Evolutionary conservation across 148 eudicot species (phyloP), one percentile per base, ranked within the genome.

Genomic region (Silene conica): DNA sequence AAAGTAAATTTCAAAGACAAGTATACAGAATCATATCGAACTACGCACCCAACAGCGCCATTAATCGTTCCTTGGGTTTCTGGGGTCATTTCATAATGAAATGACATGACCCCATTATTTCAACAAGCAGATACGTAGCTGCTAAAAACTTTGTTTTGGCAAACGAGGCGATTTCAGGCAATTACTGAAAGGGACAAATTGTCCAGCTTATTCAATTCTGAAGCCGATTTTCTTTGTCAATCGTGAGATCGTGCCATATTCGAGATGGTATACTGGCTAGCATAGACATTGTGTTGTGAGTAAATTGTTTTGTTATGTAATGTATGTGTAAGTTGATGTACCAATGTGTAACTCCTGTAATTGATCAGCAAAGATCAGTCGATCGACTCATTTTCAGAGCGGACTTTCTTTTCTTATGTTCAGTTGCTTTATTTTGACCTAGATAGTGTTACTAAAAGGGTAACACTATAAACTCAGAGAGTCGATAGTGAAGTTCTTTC

Each of bases 31-130:
- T 81, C 87, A 28, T 94, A 87, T 63, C 79, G 96, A 79, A 84
- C 73, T 74, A 62, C 86, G 13, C 97, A 94, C 81, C 90, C 90
- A 43, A 87, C 85, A 56, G 96, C 85, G 4, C 98, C 98, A 3
- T 38, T 83, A 63, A 45, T 88, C 61, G 97, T 94, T 83, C 98
- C 98, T 4, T 94, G 98, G 98, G 93, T 85, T 26, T 84, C 98
- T 18, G 98, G 98, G 60, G 82, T 93, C 15, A 78, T 89, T 41
- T 23, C 55, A 82, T 45, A 10, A 46, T n/a, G n/a, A n/a, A n/a
- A n/a, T 12, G n/a, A n/a, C n/a, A n/a, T n/a, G 10, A 67, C 9
- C 70, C 54, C 13, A 14, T 26, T 20, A 22, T 63, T 63, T 28
- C 43, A 21, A 28, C 67, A 13, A 63, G 26, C n/a, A 8, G 14